Evolutionary conservation across 2,329 filamentous ascomycete genomes (phyloP).

Genomic region (Pseudopithomyces chartarum): DNA sequence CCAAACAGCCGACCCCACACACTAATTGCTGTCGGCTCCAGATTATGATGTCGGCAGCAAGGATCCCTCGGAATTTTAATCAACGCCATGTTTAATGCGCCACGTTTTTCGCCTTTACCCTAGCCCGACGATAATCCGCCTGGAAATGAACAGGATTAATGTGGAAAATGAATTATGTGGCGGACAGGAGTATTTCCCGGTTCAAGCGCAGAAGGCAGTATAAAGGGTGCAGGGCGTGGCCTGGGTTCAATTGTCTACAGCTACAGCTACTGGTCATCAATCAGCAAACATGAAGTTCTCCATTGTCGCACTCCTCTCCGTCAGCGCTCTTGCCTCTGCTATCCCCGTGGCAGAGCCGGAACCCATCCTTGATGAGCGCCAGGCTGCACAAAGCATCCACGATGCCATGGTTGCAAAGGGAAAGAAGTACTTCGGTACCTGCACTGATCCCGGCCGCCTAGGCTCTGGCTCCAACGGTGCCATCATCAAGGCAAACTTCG

Average conservation of each 20-base stretch:
- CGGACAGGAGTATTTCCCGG: neutral
- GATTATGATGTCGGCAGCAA: constrained; percentile 1
- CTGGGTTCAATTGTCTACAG: neutral
- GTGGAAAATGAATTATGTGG: neutral
- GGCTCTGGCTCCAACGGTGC: constrained; percentile 56
- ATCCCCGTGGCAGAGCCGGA: constrained; percentile 37
- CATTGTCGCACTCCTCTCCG: constrained; percentile 33
- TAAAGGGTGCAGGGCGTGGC: neutral
- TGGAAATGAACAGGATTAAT: neutral
- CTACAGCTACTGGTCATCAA: constrained; percentile 4
- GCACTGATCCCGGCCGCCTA: constrained; percentile 61
- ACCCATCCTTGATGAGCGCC: constrained; percentile 31
- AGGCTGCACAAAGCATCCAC: constrained; percentile 57
- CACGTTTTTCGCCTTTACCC: neutral
- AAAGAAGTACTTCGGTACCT: constrained; percentile 69
- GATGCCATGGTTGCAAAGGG: constrained; percentile 64
- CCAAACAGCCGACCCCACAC: neutral
- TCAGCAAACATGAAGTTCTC: constrained; percentile 38
- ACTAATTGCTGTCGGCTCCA: constrained; percentile 1
- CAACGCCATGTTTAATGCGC: neutral
- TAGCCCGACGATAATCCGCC: neutral
- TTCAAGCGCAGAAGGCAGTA: neutral
- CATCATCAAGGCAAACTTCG: constrained; percentile 67
- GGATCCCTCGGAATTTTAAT: constrained; percentile 8
- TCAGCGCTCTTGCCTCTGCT: constrained; percentile 33